Percentiles rank a stretch among this genome's conserved stretches.
Evolutionary conservation across 1,139 yeast genomes (phyloP).

Genomic region (Saccharomyces hybrid): DNA sequence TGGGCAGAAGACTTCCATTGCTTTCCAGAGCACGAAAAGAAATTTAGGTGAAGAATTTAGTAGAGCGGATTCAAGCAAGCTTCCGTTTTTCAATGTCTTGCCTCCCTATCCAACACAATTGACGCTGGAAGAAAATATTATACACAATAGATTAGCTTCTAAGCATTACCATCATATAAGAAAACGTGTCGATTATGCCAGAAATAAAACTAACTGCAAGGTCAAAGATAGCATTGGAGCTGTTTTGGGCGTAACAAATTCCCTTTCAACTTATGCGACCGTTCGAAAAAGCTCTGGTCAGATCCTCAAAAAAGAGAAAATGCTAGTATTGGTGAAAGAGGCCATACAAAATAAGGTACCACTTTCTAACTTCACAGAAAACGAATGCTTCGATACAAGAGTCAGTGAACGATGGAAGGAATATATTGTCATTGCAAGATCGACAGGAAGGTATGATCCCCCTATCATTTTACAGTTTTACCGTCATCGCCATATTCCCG

Average conservation of each 20-base stretch:
- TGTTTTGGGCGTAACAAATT: neutral
- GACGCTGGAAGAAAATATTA: neutral
- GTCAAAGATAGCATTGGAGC: neutral
- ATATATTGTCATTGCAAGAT: constrained; percentile 57
- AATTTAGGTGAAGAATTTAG: neutral
- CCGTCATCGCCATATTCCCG: constrained; percentile 38
- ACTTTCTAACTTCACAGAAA: constrained; percentile 37
- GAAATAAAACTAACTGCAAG: neutral
- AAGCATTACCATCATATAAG: neutral
- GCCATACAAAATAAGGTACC: constrained; percentile 25
- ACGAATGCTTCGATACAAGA: constrained; percentile 45
- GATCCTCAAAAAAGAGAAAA: constrained; percentile 53
- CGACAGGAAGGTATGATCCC: constrained; percentile 40
- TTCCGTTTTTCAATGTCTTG: neutral
- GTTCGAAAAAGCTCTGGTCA: constrained; percentile 39
- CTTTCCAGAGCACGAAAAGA: neutral
- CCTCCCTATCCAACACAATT: neutral
- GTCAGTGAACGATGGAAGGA: constrained; percentile 69
- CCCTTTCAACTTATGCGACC: neutral
- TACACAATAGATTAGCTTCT: neutral
- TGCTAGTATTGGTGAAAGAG: constrained; percentile 53
- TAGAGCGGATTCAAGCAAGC: neutral
- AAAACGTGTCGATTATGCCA: neutral
- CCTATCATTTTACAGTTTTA: constrained; percentile 60
- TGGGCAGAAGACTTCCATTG: neutral